Evolutionary conservation across 108 stramenopile genomes (phyloP), one percentile per base, ranked within the genome.

Genomic region (Cyclotella sp.): DNA sequence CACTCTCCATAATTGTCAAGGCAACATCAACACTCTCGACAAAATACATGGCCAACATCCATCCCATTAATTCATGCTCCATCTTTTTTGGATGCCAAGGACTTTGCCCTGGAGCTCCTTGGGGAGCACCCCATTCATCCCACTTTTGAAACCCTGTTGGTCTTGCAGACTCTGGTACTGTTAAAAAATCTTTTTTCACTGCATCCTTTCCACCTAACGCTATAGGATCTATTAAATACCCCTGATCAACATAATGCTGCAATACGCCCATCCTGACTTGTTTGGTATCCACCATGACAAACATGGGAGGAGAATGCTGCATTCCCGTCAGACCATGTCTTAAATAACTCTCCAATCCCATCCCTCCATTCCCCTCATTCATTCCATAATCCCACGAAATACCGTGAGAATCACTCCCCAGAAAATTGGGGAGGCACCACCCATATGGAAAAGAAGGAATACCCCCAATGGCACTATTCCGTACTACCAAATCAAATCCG

Each of bases 381-480:
- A 95, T 95, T 39, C 83, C 86, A 68, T 92, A 95, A 81, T 93
- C 95, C 95, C 95, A 95, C 29, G 76, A 77, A 18, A 93, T 58
- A 9, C 88, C 87, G 68, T 95, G 91, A 8, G 91, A 67, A 62
- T 92, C 90, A 9, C 55, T 67, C 1, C 92, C 92, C 61, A 89
- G 62, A 72, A 95, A 95, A 53, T 93, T 88, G 45, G 84, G 73
- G 45, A 95, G 47, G 68, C 95, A 95, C 86, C 90, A 95, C 24
- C 87, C 90, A 77, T 95, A 95, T 18, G 95, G 95, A 86, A 93
- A 95, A 46, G 89, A 87, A 19, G 95, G 95, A 63, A 91, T 89
- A 13, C 95, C 95, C 28, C 95, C 95, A 84, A 92, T 91, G 15
- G 92, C 95, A n/a, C 86, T 80, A 76, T 95, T 95, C 5, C 85